Evolutionary conservation across 78 protist species (phyloP).

Genomic region (Dictyostelium firmibasis): DNA sequence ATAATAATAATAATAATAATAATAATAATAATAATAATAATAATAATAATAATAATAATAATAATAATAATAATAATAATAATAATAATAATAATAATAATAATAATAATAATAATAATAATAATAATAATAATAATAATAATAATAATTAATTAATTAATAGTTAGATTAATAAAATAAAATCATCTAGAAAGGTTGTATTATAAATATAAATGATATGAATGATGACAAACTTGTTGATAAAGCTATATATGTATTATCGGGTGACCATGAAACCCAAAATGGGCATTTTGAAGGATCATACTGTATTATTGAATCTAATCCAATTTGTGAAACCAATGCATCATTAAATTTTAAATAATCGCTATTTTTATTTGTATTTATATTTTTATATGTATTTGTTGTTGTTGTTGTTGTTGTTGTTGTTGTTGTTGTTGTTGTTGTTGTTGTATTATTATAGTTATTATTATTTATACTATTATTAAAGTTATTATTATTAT

Average conservation of each 20-base stretch:
- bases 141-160: no score
- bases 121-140: neutral
- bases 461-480: neutral
- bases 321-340: neutral
- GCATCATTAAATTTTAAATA: neutral
- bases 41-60: neutral
- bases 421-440: neutral
- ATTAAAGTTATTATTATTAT: neutral
- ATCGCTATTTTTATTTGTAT: neutral
- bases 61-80: neutral
- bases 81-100: neutral
- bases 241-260: conserved; percentile 7
- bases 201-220: no score
- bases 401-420: neutral
- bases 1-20: neutral
- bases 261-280: conserved; percentile 39
- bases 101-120: neutral
- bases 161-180: no score
- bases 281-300: conserved; percentile 15
- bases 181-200: no score
- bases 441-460: neutral
- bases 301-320: neutral
- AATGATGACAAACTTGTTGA: conserved; percentile 54
- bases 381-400: neutral
- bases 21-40: neutral